Base-by-base conservation (phyloP, 2,329 filamentous ascomycete species). In the Acrocalymma vagum region DNA sequence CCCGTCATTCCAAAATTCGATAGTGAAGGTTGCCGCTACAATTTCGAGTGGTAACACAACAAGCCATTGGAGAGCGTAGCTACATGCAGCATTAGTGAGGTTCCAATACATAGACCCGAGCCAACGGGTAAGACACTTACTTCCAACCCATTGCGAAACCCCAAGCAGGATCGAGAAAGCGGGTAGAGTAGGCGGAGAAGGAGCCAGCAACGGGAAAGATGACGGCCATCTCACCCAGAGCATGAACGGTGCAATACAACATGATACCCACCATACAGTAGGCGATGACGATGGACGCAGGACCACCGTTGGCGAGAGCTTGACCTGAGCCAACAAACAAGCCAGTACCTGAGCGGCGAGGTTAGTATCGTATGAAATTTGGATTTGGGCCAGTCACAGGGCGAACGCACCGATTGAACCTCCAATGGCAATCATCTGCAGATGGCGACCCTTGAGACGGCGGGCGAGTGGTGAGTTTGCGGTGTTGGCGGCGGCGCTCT, bases 351-450 rank as follows among this genome's bases (percentile, higher is more conserved):
- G 42, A 16, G 20, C 13, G 22, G 10, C 17, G 23, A 26, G 16
- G 38, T 61, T 44, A 66, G 56, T 31, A 44, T 23, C 37, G 20
- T 15, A 16, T n/a, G n/a, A n/a, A 29, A 42, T 32, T 30, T 14
- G 23, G 16, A 51, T 22, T 31, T 27, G n/a, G n/a, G n/a, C n/a
- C 18, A 21, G 22, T n/a, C 37, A 40, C 26, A 48, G 26, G 30
- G 22, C 29, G 33, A 45, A 30, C 30, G 28, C 59, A 62, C 73
- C 73, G 60, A 96, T 96, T 9, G 88, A 93, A 28, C 92, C 92
- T 57, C 91, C 91, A 55, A 96, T 95, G 10, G 93, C 93, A 77
- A 96, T 96, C 93, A 96, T 96, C 75, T 96, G 92, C 65, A 96
- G 67, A 75, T 97, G 93, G 20, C 65, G 52, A 9, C 65, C 66